phyloP scores from a whole-genome alignment of 2,329 filamentous ascomycete genomes.

The Capronia americana region DNA sequence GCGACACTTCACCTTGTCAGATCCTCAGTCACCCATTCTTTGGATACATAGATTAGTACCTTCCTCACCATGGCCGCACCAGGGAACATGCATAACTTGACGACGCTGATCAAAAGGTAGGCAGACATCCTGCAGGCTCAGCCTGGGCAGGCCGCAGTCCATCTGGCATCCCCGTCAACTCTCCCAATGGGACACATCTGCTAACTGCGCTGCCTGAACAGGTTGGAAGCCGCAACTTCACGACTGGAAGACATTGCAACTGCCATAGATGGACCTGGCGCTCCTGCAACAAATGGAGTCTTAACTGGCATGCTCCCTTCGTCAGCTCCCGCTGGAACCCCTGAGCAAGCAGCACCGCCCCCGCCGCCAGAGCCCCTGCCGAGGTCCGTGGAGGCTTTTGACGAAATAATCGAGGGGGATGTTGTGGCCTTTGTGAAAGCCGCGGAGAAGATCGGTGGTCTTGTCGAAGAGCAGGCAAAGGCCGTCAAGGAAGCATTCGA shows the following conservation, averaged over 20 bases:
- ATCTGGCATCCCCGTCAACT: neutral
- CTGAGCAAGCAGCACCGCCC: constrained; percentile 47
- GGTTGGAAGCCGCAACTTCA: constrained; percentile 95
- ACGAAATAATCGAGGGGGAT: constrained; percentile 74
- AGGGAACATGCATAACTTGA: constrained; percentile 88
- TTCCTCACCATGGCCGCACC: constrained; percentile 34
- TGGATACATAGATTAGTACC: constrained; percentile 14
- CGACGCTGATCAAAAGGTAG: constrained; percentile 97
- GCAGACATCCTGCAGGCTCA: constrained; percentile 43
- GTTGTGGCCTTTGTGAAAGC: constrained; percentile 79
- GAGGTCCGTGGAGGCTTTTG: constrained; percentile 84
- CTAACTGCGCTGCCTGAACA: constrained; percentile 50
- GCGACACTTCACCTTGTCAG: constrained; percentile 23
- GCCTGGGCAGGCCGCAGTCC: constrained; percentile 54
- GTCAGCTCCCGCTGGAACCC: constrained; percentile 43
- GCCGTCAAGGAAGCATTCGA: constrained; percentile 72
- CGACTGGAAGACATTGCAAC: constrained; percentile 95
- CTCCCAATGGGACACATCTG: neutral
- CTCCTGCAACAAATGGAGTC: constrained; percentile 44
- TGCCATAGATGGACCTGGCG: constrained; percentile 62
- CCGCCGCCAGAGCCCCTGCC: constrained; percentile 67
- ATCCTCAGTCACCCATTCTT: constrained; percentile 19
- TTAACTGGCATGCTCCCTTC: constrained; percentile 47
- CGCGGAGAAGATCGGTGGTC: constrained; percentile 77
- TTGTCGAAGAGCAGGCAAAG: constrained; percentile 72